Evolutionary conservation across 257 asterid genomes (phyloP), one percentile per base, ranked within the genome.

Genomic region (Euphrasia confusa): DNA sequence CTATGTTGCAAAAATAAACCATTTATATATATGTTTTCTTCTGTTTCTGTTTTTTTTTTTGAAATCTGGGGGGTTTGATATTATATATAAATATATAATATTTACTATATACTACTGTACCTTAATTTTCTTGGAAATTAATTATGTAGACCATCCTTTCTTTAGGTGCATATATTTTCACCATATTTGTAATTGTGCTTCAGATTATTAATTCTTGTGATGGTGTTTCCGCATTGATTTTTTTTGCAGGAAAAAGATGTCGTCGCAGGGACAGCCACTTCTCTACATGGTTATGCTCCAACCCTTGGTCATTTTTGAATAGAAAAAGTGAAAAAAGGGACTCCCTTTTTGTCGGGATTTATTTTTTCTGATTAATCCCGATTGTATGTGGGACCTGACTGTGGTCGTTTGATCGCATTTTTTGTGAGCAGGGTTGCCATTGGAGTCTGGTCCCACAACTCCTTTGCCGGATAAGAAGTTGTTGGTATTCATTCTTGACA

Each of bases 391-490:
- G 70, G 62, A 67, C 68, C 74, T 80, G 77, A 80, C 74, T 70
- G 68, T 79, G 78, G 71, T 71, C 65, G 61, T 79, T 63, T 72
- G 60, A 67, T 76, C 73, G 60, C 69, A 47, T 71, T 71, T 49
- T 79, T 75, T 74, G 89, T 80, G 91, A 88, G 75, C 74, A 93
- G 99, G 86, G 84, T 84, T 84, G 44, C 86, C 87, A 53, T 63
- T 89, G 94, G 88, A 69, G 76, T 75, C 83, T 62, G 97, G 95
- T 60, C 89, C 97, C 99, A 84, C 95, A 48, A 76, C 83, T 67
- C 85, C 94, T 84, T 89, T 93, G 90, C 96, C 99, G 79, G 99
- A 93, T 79, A 93, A 87, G 82, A 87, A 81, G 89, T 67, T 89
- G 79, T 74, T 93, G 94, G 71, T 83, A 61, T 89, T 87, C 87